Evolutionary conservation across 495 filamentous ascomycete genomes (phyloP).

Genomic region (Neurospora africana): DNA sequence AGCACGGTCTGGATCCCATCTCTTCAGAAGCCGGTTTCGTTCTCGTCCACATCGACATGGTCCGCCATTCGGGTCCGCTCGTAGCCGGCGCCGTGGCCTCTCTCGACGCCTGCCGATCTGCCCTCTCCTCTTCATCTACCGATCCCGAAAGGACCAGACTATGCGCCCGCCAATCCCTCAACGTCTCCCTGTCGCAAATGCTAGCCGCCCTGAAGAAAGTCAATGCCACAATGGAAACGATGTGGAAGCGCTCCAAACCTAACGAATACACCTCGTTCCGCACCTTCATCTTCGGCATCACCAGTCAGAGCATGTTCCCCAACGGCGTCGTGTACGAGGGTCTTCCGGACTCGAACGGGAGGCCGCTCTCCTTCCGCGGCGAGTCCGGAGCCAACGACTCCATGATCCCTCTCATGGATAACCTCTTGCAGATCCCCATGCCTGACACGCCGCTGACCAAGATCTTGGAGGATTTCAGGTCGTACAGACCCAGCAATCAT

Average conservation of each 20-base stretch:
- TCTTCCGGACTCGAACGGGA: conserved; percentile 52
- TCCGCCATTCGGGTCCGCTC: conserved; percentile 61
- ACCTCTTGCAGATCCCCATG: conserved; percentile 69
- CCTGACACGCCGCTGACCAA: conserved; percentile 73
- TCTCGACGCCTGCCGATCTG: conserved; percentile 46
- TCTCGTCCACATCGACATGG: conserved; percentile 75
- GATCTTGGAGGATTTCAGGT: conserved; percentile 75
- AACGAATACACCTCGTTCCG: conserved; percentile 70
- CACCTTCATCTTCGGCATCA: conserved; percentile 92
- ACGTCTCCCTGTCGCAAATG: conserved; percentile 51
- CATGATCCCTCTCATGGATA: conserved; percentile 77
- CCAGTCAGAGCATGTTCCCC: conserved; percentile 82
- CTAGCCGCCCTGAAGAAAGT: conserved; percentile 56
- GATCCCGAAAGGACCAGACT: conserved; percentile 14
- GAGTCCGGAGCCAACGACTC: conserved; percentile 86
- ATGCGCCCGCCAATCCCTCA: conserved; percentile 40
- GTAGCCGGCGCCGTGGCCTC: conserved; percentile 57
- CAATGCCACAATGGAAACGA: conserved; percentile 71
- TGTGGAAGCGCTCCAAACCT: conserved; percentile 80
- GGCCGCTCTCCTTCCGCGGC: conserved; percentile 66
- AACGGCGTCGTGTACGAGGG: conserved; percentile 81
- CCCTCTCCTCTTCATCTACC: neutral
- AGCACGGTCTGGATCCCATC: conserved; percentile 69
- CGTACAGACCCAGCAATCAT: conserved; percentile 77
- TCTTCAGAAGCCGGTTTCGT: conserved; percentile 93